Conservation (phyloP, 2,329 filamentous ascomycete species). For the Fusarium begoniae region DNA sequence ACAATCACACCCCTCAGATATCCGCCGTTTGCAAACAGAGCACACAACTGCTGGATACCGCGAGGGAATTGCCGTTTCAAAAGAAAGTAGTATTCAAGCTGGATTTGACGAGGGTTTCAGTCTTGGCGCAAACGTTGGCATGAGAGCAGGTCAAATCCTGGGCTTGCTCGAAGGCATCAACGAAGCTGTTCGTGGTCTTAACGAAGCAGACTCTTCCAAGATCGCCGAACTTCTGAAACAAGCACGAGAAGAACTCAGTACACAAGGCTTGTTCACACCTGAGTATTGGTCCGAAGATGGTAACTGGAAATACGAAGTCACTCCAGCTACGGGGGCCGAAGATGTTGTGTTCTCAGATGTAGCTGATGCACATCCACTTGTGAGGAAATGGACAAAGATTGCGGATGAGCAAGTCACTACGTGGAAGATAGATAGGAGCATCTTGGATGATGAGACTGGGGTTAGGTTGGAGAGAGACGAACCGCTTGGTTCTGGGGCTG, state of each 20-base stretch:
- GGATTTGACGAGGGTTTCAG: slow-evolving; percentile 94
- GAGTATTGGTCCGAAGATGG: slow-evolving; percentile 77
- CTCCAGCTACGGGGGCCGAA: slow-evolving; percentile 45
- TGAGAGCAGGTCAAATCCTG: slow-evolving; percentile 76
- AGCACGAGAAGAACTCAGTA: slow-evolving; percentile 68
- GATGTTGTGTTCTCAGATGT: slow-evolving; percentile 69
- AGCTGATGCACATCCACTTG: slow-evolving; percentile 72
- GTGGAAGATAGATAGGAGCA: slow-evolving; percentile 48
- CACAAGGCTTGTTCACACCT: slow-evolving; percentile 69
- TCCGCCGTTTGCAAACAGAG: slow-evolving; percentile 76
- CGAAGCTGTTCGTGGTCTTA: slow-evolving; percentile 53
- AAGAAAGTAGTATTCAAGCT: slow-evolving; percentile 78
- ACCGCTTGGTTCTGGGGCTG: slow-evolving; percentile 35
- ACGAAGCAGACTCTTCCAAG: slow-evolving; percentile 28
- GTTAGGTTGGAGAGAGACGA: slow-evolving; percentile 45
- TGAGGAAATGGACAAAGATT: slow-evolving; percentile 66
- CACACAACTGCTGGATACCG: slow-evolving; percentile 90
- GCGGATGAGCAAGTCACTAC: slow-evolving; percentile 44
- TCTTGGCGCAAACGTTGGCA: slow-evolving; percentile 82
- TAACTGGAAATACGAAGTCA: slow-evolving; percentile 73
- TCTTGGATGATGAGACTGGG: slow-evolving; percentile 48
- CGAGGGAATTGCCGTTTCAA: slow-evolving; percentile 82
- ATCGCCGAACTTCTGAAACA: slow-evolving; percentile 26
- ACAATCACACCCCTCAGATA: slow-evolving; percentile 65
- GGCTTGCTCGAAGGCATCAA: slow-evolving; percentile 80